Percentiles rank a stretch among this genome's conserved stretches.
phyloP scores from a whole-genome alignment of 2,329 filamentous ascomycete species.

The Scedosporium dehoogii region DNA sequence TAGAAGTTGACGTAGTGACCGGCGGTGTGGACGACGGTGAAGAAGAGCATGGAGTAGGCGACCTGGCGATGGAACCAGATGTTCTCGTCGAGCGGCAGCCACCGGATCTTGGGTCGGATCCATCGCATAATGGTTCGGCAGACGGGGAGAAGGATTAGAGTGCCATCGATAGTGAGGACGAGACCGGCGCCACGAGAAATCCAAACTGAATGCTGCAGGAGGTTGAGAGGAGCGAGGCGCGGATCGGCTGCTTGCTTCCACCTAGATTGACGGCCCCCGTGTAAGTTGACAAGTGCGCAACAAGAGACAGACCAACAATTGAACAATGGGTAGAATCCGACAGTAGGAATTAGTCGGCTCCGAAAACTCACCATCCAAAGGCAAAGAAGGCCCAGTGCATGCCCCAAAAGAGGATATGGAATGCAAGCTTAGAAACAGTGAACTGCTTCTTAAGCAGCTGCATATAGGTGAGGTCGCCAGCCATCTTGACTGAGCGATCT shows the following conservation, averaged over 20 bases:
- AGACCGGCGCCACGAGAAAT: slow-evolving; percentile 88
- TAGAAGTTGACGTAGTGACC: slow-evolving; percentile 98
- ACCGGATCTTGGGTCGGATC: slow-evolving; percentile 77
- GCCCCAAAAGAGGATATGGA: slow-evolving; percentile 73
- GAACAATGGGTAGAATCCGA: not conserved
- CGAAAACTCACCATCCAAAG: slow-evolving; percentile 63
- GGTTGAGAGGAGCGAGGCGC: slow-evolving; percentile 68
- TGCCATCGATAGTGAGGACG: slow-evolving; percentile 72
- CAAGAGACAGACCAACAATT: not conserved
- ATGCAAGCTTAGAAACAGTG: slow-evolving; percentile 60
- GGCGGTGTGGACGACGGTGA: slow-evolving; percentile 64
- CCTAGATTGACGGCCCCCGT: slow-evolving; percentile 37
- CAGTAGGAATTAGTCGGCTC: not conserved
- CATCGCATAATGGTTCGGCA: slow-evolving; percentile 82
- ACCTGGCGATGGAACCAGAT: slow-evolving; percentile 95
- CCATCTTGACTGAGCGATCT: slow-evolving; percentile 17
- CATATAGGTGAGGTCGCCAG: slow-evolving; percentile 29
- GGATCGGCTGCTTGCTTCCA: slow-evolving; percentile 62
- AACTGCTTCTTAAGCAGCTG: slow-evolving; percentile 54
- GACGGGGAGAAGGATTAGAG: slow-evolving; percentile 86
- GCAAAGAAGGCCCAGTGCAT: slow-evolving; percentile 70
- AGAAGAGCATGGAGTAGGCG: slow-evolving; percentile 80
- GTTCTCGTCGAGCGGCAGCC: slow-evolving; percentile 90
- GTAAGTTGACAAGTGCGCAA: slow-evolving; percentile 13
- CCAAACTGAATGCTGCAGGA: slow-evolving; percentile 83